These are phyloP conservation scores for Talaromyces nanjingensis DNA, from an alignment of 495 filamentous ascomycete species.

Conservation along the genomic window DNA sequence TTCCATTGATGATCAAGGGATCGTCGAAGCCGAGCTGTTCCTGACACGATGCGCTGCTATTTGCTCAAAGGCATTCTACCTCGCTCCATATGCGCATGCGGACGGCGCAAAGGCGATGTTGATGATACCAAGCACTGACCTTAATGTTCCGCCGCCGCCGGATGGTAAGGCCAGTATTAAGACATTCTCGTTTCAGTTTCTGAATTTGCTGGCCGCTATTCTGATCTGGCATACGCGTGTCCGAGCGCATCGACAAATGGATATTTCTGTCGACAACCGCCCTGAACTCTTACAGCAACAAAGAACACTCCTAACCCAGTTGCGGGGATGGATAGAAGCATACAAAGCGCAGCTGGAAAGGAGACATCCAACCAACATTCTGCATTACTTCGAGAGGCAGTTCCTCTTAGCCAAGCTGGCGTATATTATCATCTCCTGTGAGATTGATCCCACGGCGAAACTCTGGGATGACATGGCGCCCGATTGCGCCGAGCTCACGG, in stretches of 20 bases:
- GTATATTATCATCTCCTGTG: neutral
- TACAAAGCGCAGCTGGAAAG: neutral
- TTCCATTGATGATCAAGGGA: neutral
- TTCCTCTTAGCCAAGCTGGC: neutral
- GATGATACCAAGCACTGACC: neutral
- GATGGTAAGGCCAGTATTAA: neutral
- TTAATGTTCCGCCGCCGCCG: neutral
- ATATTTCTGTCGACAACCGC: neutral
- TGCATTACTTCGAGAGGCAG: neutral
- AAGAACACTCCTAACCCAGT: neutral
- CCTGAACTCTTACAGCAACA: neutral
- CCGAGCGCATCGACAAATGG: neutral
- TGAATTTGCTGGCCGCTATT: neutral
- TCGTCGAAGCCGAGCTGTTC: neutral
- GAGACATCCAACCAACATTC: neutral
- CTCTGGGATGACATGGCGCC: neutral
- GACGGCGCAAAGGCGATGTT: neutral
- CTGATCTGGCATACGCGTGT: neutral
- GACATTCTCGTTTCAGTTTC: neutral
- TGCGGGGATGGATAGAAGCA: neutral
- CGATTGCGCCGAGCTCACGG: neutral
- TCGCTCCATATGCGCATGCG: neutral
- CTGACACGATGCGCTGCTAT: neutral
- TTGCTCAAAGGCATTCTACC: neutral
- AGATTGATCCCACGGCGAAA: neutral